These are phyloP conservation scores for Alternaria solani DNA, from an alignment of 2,329 filamentous ascomycete species.

Conservation along the genomic window DNA sequence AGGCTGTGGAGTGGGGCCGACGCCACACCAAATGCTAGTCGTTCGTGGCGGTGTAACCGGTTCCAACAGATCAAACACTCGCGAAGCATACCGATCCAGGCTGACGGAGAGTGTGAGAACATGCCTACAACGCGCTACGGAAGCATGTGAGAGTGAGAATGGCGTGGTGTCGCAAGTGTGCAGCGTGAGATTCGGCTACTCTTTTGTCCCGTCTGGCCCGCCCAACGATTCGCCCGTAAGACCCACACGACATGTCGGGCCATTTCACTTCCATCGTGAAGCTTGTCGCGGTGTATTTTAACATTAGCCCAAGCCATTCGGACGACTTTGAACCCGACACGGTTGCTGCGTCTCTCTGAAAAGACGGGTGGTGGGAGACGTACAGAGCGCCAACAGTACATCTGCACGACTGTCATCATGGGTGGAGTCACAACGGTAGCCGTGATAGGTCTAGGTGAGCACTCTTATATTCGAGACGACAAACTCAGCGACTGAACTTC, in stretches of 20 bases:
- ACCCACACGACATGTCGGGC: background rate
- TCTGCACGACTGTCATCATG: background rate
- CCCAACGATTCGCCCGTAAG: background rate
- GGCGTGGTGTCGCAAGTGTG: background rate
- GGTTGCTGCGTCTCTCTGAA: background rate
- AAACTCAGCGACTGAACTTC: background rate
- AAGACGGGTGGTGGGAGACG: background rate
- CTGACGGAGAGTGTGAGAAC: background rate
- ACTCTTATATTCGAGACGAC: background rate
- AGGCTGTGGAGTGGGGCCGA: conserved; percentile 13
- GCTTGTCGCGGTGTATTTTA: background rate
- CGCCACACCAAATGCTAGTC: conserved; percentile 5
- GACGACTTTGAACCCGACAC: background rate
- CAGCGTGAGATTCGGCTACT: background rate
- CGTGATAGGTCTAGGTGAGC: conserved; percentile 24
- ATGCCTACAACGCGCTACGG: background rate
- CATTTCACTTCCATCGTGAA: background rate
- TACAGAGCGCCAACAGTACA: background rate
- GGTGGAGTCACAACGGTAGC: conserved; percentile 9
- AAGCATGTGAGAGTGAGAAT: background rate
- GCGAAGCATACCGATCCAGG: background rate
- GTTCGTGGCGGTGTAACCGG: conserved; percentile 2
- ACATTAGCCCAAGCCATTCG: background rate
- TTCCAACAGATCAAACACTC: background rate
- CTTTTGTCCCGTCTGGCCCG: background rate